Evolutionary conservation across 1,284 basidiomycete genomes (phyloP), one percentile per base, ranked within the genome.

Genomic region (Anthracocystis setariae): DNA sequence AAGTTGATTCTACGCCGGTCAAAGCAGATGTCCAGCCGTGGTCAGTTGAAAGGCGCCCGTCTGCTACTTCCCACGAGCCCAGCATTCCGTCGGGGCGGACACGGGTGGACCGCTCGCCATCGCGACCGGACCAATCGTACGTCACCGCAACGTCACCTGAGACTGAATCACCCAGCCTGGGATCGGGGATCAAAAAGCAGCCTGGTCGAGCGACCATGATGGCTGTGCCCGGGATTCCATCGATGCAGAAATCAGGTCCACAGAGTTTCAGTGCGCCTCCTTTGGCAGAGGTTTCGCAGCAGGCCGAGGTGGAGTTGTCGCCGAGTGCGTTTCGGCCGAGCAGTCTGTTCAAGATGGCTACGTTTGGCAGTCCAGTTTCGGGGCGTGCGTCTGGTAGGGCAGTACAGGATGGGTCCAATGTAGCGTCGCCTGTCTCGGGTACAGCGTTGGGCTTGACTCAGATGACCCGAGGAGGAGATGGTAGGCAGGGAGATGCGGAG

Each of bases 191-290:
- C 56, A 73, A 73, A 44, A 65, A 61, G 42, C 78, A 80, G 45
- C 78, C 78, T 2, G 65, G 50, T 4, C 50, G 77, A 29, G 72
- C 76, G 10, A 49, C 72, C 3, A 80, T 80, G 78, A 80, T 80
- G 78, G 67, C 76, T 1, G 59, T 80, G 1, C 78, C 78, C 3
- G 78, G 78, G 0, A 80, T 80, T 23, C 78, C 73, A 3, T 63
- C 73, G 3, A 75, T 72, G 61, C 73, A 77, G 37, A 75, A 70
- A 43, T 56, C 65, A 3, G 61, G 56, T 15, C 74, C 74, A 32
- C 74, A 78, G 57, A 77, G 74, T 45, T 74, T 76, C 49, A 73
- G 68, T 45, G 76, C 74, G 12, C 71, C 74, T 40, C 50, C 54
- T 0, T 60, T 53, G 15, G 45, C 59, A 5, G 53, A 62, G 15